A percentile compares a stretch with the other conserved stretches of the same genome.
These are phyloP conservation scores for Scolecobasidium constrictum DNA, from an alignment of 2,329 filamentous ascomycete genomes.

Conservation along the genomic window DNA sequence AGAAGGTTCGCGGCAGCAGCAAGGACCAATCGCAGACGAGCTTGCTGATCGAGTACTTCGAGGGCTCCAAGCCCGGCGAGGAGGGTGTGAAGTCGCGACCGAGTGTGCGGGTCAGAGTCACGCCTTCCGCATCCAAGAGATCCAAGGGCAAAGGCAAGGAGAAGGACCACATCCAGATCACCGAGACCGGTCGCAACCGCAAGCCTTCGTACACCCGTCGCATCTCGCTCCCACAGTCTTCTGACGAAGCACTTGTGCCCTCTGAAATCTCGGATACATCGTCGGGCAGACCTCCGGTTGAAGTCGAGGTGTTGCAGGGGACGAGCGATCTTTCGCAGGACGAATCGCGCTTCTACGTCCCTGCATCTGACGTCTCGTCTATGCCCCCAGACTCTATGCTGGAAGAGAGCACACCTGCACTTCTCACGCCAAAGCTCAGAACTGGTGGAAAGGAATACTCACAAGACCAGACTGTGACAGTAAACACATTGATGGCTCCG, in stretches of 20 bases:
- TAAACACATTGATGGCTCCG: constrained; percentile 47
- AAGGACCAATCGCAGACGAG: constrained; percentile 67
- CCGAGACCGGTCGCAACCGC: constrained; percentile 60
- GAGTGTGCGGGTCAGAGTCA: constrained; percentile 71
- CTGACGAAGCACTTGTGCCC: constrained; percentile 23
- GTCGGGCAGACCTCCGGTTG: constrained; percentile 58
- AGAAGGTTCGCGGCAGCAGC: constrained; percentile 49
- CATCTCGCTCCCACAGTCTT: constrained; percentile 48
- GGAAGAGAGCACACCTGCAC: constrained; percentile 37
- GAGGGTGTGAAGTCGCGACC: constrained; percentile 55
- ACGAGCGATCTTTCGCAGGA: constrained; percentile 58
- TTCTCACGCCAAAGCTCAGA: constrained; percentile 32
- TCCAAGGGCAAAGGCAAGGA: constrained; percentile 35
- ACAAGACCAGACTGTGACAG: constrained; percentile 23
- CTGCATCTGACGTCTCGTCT: constrained; percentile 76
- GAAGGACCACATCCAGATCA: constrained; percentile 77
- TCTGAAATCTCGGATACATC: constrained; percentile 14
- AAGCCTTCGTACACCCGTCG: constrained; percentile 60
- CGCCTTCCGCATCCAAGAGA: constrained; percentile 56
- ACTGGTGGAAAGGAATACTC: constrained; percentile 40
- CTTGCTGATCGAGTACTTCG: constrained; percentile 89
- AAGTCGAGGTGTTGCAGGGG: constrained; percentile 73
- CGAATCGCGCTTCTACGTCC: constrained; percentile 52
- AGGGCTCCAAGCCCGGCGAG: constrained; percentile 58
- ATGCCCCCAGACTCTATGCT: constrained; percentile 65